Evolutionary conservation across 116 monocot species (phyloP), one percentile per base, ranked within the genome.

Genomic region (Posidonia oceanica): DNA sequence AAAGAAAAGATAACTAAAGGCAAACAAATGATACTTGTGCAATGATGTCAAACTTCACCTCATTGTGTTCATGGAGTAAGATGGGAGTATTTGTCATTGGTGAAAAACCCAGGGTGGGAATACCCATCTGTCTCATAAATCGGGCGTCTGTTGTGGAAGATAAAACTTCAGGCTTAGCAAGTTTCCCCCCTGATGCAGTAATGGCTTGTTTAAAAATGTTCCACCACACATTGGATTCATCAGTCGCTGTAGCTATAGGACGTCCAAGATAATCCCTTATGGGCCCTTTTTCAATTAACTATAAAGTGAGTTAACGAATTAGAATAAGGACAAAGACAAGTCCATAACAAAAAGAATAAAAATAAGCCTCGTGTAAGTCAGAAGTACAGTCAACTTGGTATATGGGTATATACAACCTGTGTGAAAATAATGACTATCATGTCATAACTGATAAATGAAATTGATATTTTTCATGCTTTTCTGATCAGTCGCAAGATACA

Each of bases 41-140:
- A 58, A 53, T 23, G 1, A 52, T 54, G 14, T 8, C 37, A 61
- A 61, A 52, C 1, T 2, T 10, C 20, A 96, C 96, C 89, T 96
- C 97, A 64, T 97, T 85, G 55, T 92, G 87, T 38, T 97, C 92
- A 71, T 97, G 97, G 54, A 97, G 92, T 55, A 91, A 62, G 67
- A 97, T 87, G 3, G 96, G 97, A 72, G 97, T 97, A 48, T 87
- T 89, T 15, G 71, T 29, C 97, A 97, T 97, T 5, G 92, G 97
- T 14, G 97, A 97, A 82, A 97, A 97, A 7, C 97, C 97, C 17
- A 92, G 77, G 48, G 81, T 38, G 7, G 97, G 91, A 59, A 97
- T 85, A 59, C 92, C 97, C 78, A 85, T 53, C 76, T 87, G 83
- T 52, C 97, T 81, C 54, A 85, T 62, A 70, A 85, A 92, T 54